Base-by-base conservation (phyloP, 306 rosid species). In the Ceratonia siliqua region DNA sequence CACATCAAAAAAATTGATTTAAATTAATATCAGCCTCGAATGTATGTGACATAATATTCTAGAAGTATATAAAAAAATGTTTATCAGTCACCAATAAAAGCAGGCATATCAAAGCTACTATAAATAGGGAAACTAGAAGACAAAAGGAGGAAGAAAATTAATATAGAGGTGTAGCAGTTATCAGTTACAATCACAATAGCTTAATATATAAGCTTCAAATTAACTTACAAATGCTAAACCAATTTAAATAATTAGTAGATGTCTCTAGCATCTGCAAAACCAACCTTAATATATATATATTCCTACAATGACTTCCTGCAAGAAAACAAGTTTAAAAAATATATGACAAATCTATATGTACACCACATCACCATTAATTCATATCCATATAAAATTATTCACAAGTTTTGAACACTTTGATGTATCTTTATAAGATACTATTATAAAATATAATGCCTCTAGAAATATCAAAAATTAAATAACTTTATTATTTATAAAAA, bases 361-460 rank as follows among this genome's bases (percentile, higher is more conserved):
- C 43, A 27, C 41, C 70, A 79, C 69, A 71, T 57, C 78, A 72
- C 43, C 62, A 64, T 49, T 42, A 56, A 48, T n/a, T n/a, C n/a
- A n/a, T n/a, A n/a, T n/a, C n/a, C n/a, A n/a, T n/a, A n/a, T n/a
- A n/a, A n/a, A n/a, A n/a, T n/a, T n/a, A n/a, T n/a, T n/a, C n/a
- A n/a, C n/a, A n/a, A n/a, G n/a, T n/a, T n/a, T n/a, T n/a, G n/a
- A n/a, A n/a, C n/a, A n/a, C n/a, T n/a, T n/a, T n/a, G n/a, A n/a
- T n/a, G n/a, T n/a, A n/a, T n/a, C n/a, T n/a, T n/a, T n/a, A n/a
- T n/a, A n/a, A n/a, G n/a, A n/a, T n/a, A n/a, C n/a, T n/a, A n/a
- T n/a, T n/a, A n/a, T n/a, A n/a, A n/a, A n/a, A n/a, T n/a, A n/a
- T n/a, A n/a, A n/a, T n/a, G n/a, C n/a, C n/a, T n/a, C n/a, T n/a